Evolutionary conservation across 2,329 filamentous ascomycete genomes (phyloP), one percentile per base, ranked within the genome.

Genomic region (Epichloe festucae): DNA sequence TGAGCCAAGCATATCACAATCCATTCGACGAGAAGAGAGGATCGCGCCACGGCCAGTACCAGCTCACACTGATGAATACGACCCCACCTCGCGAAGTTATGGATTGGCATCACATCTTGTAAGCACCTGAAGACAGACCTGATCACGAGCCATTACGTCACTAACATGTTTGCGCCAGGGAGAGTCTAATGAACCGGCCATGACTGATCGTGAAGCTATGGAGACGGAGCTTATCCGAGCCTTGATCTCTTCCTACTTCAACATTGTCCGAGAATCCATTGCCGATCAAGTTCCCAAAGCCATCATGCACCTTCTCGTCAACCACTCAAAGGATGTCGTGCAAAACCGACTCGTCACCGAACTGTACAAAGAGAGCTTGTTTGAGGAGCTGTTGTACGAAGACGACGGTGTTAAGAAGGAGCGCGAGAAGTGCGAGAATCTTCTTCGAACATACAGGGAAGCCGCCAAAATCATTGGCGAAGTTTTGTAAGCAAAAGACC

Each of bases 241-340:
- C 46, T 80, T 98, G 52, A 98, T 98, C 67, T 95, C 88, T 35
- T 96, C 90, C 1, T 98, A 98, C 75, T 98, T 98, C 76, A 95
- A 95, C 68, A 98, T 98, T 63, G 93, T 98, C 46, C 87, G 93
- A 56, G 93, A 98, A 70, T 91, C 89, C n/a, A 95, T 96, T 61
- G 91, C 91, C 44, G 93, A 98, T 66, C 91, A 97, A 71, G 93
- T 98, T 11, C 93, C 93, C 58, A 98, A 98, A 73, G 93, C 93
- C 5, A 86, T 98, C 60, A 98, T 98, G 93, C 93, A 98, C 67
- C 80, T 98, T 46, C 79, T 98, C 36, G 93, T 98, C 65, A 98
- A 98, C 70, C 88, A 96, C 73, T 95, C 88, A 72, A 96, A 97
- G 69, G 93, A 98, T 59, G 91, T 91, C 12, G 90, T 98, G 35